These are phyloP conservation scores for Podila horticola DNA, from an alignment of 192 early-diverging fungal species.

Conservation along the genomic window DNA sequence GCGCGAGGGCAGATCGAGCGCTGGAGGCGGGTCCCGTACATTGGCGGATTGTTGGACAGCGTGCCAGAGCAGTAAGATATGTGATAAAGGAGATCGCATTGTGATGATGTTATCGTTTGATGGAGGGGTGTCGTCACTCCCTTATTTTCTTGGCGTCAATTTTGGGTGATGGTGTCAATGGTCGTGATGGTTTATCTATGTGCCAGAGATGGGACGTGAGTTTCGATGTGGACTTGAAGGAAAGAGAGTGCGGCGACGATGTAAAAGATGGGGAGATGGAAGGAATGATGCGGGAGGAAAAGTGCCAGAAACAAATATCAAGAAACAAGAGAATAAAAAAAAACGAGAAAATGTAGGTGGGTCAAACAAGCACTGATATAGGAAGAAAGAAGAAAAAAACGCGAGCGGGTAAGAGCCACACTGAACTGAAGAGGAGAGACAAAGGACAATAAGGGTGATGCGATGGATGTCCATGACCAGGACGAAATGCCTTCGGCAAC, in stretches of 20 bases:
- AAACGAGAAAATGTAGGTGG: too few species aligned
- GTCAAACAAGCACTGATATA: too few species aligned
- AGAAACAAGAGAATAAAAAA: neutral
- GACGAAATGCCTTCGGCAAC: too few species aligned
- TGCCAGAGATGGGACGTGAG: neutral
- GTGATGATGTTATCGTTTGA: neutral
- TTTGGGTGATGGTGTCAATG: neutral
- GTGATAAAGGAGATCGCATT: slow-evolving; percentile 21
- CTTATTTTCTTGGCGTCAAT: too few species aligned
- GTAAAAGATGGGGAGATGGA: neutral
- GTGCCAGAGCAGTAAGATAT: slow-evolving; percentile 40
- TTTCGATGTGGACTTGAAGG: neutral
- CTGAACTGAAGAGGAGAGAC: too few species aligned
- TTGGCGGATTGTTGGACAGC: slow-evolving; percentile 12
- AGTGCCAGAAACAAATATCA: neutral
- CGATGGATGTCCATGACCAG: too few species aligned
- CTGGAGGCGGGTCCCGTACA: slow-evolving; percentile 4
- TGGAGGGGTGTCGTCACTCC: neutral
- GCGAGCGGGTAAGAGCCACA: too few species aligned
- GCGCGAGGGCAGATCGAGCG: slow-evolving; percentile 8
- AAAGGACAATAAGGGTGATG: too few species aligned
- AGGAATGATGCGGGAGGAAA: neutral
- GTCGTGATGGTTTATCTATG: neutral
- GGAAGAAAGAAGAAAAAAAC: neutral
- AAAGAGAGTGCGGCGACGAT: neutral